Evolutionary conservation across 2,329 filamentous ascomycete genomes (phyloP), one percentile per base, ranked within the genome.

Genomic region (Stemphylium lycopersici): DNA sequence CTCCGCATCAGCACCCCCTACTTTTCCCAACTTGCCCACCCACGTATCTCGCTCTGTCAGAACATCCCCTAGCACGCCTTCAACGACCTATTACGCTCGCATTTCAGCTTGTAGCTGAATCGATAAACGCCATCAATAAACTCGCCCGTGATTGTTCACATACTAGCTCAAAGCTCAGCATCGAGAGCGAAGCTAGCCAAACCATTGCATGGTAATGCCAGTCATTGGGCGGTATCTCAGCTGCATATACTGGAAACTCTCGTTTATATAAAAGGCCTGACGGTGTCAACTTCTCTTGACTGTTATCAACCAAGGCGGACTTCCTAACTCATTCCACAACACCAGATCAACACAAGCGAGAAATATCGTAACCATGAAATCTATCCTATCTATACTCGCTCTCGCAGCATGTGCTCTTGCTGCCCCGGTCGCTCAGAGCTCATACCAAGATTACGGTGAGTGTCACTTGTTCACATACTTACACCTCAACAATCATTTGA

Each of bases 401-500:
- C 53, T 70, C 31, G 57, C 55, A 39, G 56, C 66, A 11, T 50
- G 61, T n/a, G 52, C 47, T 31, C 41, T 63, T 26, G 65, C 66
- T 3, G 67, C 58, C 4, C 67, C 67, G 0, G 40, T 58, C 13
- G 55, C 60, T 2, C 65, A 66, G 36, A 44, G 49, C 7, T 48
- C 32, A 24, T 67, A 67, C 44, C 32, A 22, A 11, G 31, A 10
- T 6, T 67, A 67, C 34, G 65, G 61, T 59, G 59, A 15, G 57
- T 3, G 13, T 7, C n/a, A n/a, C 6, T 18, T 3, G 8, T 11
- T 3, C 2, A 31, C 10, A 10, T 8, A 6, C 16, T 7, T 7
- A 10, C n/a, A 4, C 12, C n/a, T 39, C 2, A 3, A 15, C 16
- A 6, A 8, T 10, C 4, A 7, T n/a, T n/a, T 12, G 1, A 13